Percentiles rank a stretch among this genome's conserved stretches.
Conservation (phyloP, 2,329 filamentous ascomycete genomes). For the Zasmidium cellare region DNA sequence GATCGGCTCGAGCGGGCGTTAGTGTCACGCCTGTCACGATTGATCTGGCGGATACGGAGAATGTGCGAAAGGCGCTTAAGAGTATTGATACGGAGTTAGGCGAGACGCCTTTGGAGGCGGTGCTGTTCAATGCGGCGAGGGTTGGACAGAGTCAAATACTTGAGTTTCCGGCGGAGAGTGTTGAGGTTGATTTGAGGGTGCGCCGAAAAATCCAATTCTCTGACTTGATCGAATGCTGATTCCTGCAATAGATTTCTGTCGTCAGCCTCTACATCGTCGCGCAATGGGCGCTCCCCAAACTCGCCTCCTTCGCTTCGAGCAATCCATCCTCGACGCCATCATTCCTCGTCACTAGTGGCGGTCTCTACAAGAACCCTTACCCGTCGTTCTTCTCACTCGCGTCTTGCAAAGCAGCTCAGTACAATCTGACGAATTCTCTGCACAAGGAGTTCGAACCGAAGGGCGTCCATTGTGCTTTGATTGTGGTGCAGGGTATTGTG, state of each 20-base stretch:
- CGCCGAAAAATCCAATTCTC: not conserved
- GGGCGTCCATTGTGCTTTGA: constrained; percentile 46
- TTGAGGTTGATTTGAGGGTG: constrained; percentile 52
- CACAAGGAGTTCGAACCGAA: constrained; percentile 40
- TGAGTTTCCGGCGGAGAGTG: constrained; percentile 42
- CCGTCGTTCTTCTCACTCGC: constrained; percentile 44
- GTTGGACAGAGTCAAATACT: constrained; percentile 44
- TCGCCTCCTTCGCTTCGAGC: constrained; percentile 26
- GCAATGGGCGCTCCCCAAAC: constrained; percentile 46
- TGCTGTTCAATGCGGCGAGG: constrained; percentile 54
- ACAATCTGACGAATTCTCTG: constrained; percentile 50
- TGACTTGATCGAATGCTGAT: not conserved
- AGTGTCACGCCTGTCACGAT: constrained; percentile 42
- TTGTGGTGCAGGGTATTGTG: constrained; percentile 47
- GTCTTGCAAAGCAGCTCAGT: constrained; percentile 51
- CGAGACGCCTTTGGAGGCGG: constrained; percentile 41
- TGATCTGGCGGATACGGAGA: constrained; percentile 43
- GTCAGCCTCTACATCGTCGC: constrained; percentile 48
- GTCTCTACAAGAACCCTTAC: constrained; percentile 45
- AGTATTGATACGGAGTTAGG: constrained; percentile 40
- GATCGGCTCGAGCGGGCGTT: constrained; percentile 9
- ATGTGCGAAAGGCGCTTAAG: constrained; percentile 39
- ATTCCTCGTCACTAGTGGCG: constrained; percentile 49
- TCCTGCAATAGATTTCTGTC: constrained; percentile 41
- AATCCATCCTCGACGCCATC: constrained; percentile 36